These are phyloP conservation scores for Exophiala oligosperma DNA, from an alignment of 2,329 filamentous ascomycete genomes.

Conservation along the genomic window DNA sequence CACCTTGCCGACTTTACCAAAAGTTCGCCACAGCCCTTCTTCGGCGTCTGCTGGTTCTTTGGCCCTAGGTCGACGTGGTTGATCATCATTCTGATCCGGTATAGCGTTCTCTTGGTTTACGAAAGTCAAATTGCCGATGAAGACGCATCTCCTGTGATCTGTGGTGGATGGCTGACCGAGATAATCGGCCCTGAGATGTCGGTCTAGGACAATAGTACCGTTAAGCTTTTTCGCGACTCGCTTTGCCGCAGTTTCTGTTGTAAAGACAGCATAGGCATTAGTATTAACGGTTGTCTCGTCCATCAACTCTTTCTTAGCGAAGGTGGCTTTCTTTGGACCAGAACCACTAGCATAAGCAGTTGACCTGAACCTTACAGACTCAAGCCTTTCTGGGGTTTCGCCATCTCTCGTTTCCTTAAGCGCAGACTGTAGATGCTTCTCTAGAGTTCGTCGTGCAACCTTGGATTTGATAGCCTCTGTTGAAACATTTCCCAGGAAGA, in stretches of 20 bases:
- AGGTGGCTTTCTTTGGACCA: constrained; percentile 92
- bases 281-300: constrained; percentile 87
- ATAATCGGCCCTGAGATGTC: constrained; percentile 87
- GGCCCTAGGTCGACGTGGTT: constrained; percentile 68
- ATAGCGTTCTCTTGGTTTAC: constrained; percentile 81
- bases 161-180: constrained; percentile 81
- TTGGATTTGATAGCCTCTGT: constrained; percentile 80
- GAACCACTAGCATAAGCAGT: constrained; percentile 75
- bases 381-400: constrained; percentile 67
- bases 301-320: constrained; percentile 87
- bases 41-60: constrained; percentile 81
- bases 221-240: constrained; percentile 77
- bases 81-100: constrained; percentile 63
- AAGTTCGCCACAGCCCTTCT: constrained; percentile 86
- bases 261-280: constrained; percentile 93
- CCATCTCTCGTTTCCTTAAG: constrained; percentile 55
- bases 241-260: constrained; percentile 70
- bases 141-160: constrained; percentile 87
- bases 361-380: constrained; percentile 92
- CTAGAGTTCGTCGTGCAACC: constrained; percentile 72
- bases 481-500: constrained; percentile 92
- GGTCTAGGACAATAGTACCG: constrained; percentile 76
- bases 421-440: constrained; percentile 76
- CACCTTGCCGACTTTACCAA: constrained; percentile 74
- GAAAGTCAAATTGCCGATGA: constrained; percentile 94